These are phyloP conservation scores for Croton laevigatus DNA, from an alignment of 441 rosid genomes.

Conservation along the genomic window DNA sequence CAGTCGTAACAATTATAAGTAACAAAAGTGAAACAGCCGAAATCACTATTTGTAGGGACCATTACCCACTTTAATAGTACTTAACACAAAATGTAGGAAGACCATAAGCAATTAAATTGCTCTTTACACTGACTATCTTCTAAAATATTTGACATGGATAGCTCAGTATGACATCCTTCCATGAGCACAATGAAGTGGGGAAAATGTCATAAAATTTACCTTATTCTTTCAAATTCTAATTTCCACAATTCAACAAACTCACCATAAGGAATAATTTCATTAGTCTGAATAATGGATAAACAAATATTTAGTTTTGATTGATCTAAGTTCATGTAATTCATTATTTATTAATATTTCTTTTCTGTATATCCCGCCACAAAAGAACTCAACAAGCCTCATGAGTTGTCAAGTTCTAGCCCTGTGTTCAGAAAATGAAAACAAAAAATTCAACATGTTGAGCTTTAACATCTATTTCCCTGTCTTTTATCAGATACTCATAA, in stretches of 20 bases:
- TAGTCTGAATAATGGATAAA: too few relatives aligned
- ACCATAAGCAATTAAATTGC: not conserved
- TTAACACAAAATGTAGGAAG: too few relatives aligned
- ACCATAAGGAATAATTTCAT: not conserved
- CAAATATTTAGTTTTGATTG: too few relatives aligned
- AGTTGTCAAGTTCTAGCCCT: not conserved
- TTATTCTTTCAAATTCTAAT: not conserved
- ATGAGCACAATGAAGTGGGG: not conserved
- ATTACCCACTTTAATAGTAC: not conserved
- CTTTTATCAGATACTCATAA: not conserved
- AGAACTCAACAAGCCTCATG: not conserved
- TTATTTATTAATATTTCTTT: too few relatives aligned
- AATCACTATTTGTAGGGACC: not conserved
- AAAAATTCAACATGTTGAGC: not conserved
- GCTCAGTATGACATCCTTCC: not conserved
- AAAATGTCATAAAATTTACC: not conserved
- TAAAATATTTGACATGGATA: not conserved
- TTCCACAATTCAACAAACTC: not conserved
- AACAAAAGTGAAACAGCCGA: not conserved
- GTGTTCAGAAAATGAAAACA: not conserved
- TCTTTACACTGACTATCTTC: not conserved
- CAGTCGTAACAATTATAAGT: too few relatives aligned
- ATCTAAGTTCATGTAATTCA: too few relatives aligned
- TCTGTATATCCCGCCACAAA: too few relatives aligned
- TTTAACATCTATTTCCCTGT: not conserved